These are phyloP conservation scores for Rutstroemia sp. DNA, from an alignment of 2,329 filamentous ascomycete genomes.

Conservation along the genomic window DNA sequence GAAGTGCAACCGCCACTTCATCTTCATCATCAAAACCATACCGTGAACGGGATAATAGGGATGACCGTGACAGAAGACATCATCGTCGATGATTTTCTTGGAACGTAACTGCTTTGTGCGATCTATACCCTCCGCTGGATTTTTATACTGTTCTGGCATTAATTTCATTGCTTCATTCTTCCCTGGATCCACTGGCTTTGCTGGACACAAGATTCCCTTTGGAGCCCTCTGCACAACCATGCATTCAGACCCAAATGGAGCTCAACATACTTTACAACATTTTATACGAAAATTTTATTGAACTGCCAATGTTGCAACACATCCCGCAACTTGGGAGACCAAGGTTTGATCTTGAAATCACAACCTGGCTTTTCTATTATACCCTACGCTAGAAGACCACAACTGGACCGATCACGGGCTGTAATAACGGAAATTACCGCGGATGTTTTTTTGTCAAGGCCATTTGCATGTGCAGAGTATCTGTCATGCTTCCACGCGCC, in stretches of 20 bases:
- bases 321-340: slow-evolving; percentile 15
- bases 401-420: slow-evolving; percentile 16
- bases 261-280: slow-evolving; percentile 15
- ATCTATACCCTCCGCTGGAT: slow-evolving; percentile 10
- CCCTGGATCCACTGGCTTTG: slow-evolving; percentile 17
- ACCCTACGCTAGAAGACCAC: slow-evolving; percentile 13
- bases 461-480: slow-evolving; percentile 16
- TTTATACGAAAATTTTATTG: slow-evolving; percentile 12
- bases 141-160: slow-evolving; percentile 25
- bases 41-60: slow-evolving; percentile 23
- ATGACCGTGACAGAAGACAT: slow-evolving; percentile 22
- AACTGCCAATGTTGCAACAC: slow-evolving; percentile 17
- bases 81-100: slow-evolving; percentile 18
- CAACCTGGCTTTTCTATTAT: slow-evolving; percentile 15
- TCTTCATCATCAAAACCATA: slow-evolving; percentile 16
- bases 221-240: slow-evolving; percentile 16
- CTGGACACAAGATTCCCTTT: slow-evolving; percentile 16
- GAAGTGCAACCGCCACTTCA: slow-evolving; percentile 21
- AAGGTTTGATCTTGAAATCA: slow-evolving; percentile 14
- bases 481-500: slow-evolving; percentile 24
- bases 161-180: slow-evolving; percentile 20
- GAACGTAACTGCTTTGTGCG: slow-evolving; percentile 15
- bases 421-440: slow-evolving; percentile 11
- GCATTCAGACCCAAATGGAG: slow-evolving; percentile 20
- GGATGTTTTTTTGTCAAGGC: slow-evolving; percentile 16